A percentile compares a stretch with the other conserved stretches of the same genome.
Evolutionary conservation across 2,329 filamentous ascomycete species (phyloP).

Genomic region (Aspergillus brunneoviolaceus): DNA sequence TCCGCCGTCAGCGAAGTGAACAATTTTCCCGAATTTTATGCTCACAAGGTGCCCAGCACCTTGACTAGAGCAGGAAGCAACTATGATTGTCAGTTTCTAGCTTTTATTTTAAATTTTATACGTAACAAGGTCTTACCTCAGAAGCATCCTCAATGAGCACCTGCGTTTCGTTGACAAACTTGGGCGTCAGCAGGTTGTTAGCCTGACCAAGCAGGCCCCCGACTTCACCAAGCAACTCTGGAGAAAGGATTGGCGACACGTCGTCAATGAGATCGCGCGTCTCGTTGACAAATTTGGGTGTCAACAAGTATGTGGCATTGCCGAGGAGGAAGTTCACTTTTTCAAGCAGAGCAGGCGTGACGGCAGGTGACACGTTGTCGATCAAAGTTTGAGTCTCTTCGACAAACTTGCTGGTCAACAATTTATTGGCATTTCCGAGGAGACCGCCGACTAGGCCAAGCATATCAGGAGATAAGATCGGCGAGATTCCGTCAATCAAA

Average conservation of each 20-base stretch:
- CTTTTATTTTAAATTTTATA: conserved; percentile 11
- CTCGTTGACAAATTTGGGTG: conserved; percentile 31
- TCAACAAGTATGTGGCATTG: conserved; percentile 32
- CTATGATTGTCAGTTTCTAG: conserved; percentile 21
- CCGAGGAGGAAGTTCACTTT: conserved; percentile 30
- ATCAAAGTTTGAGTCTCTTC: conserved; percentile 24
- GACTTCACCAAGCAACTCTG: conserved; percentile 27
- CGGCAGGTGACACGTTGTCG: conserved; percentile 20
- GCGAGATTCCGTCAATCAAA: conserved; percentile 16
- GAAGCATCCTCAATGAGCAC: conserved; percentile 30
- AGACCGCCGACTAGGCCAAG: conserved; percentile 14
- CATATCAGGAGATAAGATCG: conserved; percentile 11
- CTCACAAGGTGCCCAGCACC: conserved; percentile 31
- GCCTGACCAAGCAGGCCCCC: conserved; percentile 22
- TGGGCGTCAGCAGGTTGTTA: conserved; percentile 18
- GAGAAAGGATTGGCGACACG: conserved; percentile 30
- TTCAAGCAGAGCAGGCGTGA: conserved; percentile 30
- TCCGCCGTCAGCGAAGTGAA: conserved; percentile 26
- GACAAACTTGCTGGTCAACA: conserved; percentile 29
- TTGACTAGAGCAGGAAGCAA: conserved; percentile 31
- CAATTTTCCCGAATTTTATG: conserved; percentile 12
- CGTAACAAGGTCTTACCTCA: conserved; percentile 23
- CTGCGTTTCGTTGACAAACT: conserved; percentile 30
- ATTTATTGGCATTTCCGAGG: conserved; percentile 23
- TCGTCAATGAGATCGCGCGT: conserved; percentile 29